phyloP scores from a whole-genome alignment of 1,284 basidiomycete genomes.

The Pyrrhoderma lamaoense region DNA sequence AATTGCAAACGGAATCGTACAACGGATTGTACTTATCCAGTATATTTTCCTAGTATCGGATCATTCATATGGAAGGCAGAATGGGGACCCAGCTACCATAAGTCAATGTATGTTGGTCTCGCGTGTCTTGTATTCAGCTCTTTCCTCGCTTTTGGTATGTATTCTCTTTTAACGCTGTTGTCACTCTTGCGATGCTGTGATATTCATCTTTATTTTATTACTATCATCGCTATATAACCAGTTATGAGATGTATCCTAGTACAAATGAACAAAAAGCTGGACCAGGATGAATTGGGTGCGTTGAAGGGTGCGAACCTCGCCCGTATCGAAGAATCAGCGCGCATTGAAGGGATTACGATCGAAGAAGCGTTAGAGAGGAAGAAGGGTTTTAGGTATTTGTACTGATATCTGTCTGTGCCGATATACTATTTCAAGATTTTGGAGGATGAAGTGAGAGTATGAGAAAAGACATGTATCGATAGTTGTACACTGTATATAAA shows the following conservation, averaged over 20 bases:
- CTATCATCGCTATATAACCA: slow-evolving; percentile 16
- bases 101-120: slow-evolving; percentile 33
- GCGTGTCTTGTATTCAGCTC: slow-evolving; percentile 26
- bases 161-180: slow-evolving; percentile 9
- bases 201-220: slow-evolving; percentile 15
- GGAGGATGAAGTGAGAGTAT: too few relatives aligned
- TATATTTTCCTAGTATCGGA: slow-evolving; percentile 26
- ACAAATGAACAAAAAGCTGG: slow-evolving; percentile 29
- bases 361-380: slow-evolving; percentile 32
- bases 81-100: slow-evolving; percentile 34
- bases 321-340: slow-evolving; percentile 32
- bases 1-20: slow-evolving; percentile 12
- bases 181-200: background rate
- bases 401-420: slow-evolving; percentile 24
- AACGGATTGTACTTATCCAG: background rate
- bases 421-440: background rate
- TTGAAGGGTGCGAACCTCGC: slow-evolving; percentile 27
- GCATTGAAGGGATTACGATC: slow-evolving; percentile 31
- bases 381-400: slow-evolving; percentile 37
- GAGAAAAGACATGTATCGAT: too few relatives aligned
- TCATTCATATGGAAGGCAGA: slow-evolving; percentile 33
- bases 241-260: slow-evolving; percentile 32
- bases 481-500: background rate
- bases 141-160: slow-evolving; percentile 27
- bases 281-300: slow-evolving; percentile 29